phyloP scores from a whole-genome alignment of 495 filamentous ascomycete species.

The Xylaria palmicola region DNA sequence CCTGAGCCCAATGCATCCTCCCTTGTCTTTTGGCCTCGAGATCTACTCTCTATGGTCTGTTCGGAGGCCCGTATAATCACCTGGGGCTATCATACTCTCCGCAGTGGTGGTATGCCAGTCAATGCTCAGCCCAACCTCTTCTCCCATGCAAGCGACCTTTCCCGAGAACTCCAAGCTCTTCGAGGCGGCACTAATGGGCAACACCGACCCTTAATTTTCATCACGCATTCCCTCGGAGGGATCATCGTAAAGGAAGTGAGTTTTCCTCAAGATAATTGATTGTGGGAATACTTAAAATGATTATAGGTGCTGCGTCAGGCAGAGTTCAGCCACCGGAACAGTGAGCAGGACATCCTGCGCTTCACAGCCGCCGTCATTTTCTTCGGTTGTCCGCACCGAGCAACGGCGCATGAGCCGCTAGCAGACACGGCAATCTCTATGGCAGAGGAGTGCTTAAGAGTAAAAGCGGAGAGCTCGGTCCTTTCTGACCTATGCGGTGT shows the following conservation, averaged over 20 bases:
- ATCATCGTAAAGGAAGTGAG: conserved; percentile 39
- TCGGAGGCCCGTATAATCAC: conserved; percentile 34
- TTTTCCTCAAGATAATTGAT: background rate
- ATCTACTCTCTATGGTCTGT: conserved; percentile 35
- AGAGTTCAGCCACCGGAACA: conserved; percentile 19
- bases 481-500: conserved; percentile 34
- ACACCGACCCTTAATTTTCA: conserved; percentile 31
- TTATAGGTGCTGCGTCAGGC: conserved; percentile 31
- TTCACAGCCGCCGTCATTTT: conserved; percentile 34
- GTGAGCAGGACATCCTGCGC: conserved; percentile 28
- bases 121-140: conserved; percentile 33
- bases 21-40: conserved; percentile 34
- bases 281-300: conserved; percentile 1
- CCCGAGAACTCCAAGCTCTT: conserved; percentile 26
- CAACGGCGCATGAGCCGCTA: conserved; percentile 26
- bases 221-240: conserved; percentile 40
- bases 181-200: conserved; percentile 14
- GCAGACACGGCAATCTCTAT: conserved; percentile 34
- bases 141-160: conserved; percentile 31
- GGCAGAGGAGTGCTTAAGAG: conserved; percentile 26
- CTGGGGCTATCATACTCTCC: conserved; percentile 38
- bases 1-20: background rate
- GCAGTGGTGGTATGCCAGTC: conserved; percentile 27
- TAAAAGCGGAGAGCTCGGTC: conserved; percentile 25
- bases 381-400: conserved; percentile 36